These are phyloP conservation scores for Diaporthe caulivora DNA, from an alignment of 2,329 filamentous ascomycete species.

Conservation along the genomic window DNA sequence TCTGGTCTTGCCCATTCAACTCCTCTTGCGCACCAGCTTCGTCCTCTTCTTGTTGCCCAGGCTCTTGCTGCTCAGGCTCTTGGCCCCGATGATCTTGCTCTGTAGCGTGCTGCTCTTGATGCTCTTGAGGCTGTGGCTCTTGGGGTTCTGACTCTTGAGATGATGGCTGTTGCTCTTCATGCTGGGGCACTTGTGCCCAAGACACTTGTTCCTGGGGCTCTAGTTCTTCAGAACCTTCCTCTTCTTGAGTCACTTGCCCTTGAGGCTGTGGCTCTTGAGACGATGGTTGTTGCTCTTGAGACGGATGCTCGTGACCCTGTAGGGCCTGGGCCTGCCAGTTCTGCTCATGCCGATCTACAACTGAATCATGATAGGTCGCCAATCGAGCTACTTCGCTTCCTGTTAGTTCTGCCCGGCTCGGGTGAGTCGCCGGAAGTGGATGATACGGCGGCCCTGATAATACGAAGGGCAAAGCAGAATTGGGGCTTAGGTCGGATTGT, in stretches of 20 bases:
- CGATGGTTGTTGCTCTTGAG: not conserved
- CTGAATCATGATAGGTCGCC: not conserved
- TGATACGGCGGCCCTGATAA: too few species aligned
- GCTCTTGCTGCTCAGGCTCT: not conserved
- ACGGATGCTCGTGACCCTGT: too few species aligned
- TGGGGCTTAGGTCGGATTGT: too few species aligned
- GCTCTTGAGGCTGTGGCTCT: too few species aligned
- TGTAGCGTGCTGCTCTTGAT: not conserved
- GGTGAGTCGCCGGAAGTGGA: not conserved
- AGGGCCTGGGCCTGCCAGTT: too few species aligned
- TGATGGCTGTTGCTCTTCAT: too few species aligned
- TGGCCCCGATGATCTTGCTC: not conserved
- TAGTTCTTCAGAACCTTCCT: not conserved
- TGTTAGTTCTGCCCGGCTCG: not conserved
- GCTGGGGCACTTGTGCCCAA: too few species aligned
- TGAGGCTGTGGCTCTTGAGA: not conserved
- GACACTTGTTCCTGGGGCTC: not conserved
- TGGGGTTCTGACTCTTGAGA: too few species aligned
- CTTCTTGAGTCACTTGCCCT: too few species aligned
- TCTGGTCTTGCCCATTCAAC: constrained; percentile 72
- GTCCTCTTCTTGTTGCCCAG: constrained; percentile 59
- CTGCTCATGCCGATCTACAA: too few species aligned
- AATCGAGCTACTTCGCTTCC: not conserved
- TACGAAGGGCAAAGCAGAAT: too few species aligned
- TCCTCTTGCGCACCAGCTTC: constrained; percentile 68